Evolutionary conservation across 202 grass and related monocot species (phyloP).

Genomic region (Bolboschoenoplectus hybrid): DNA sequence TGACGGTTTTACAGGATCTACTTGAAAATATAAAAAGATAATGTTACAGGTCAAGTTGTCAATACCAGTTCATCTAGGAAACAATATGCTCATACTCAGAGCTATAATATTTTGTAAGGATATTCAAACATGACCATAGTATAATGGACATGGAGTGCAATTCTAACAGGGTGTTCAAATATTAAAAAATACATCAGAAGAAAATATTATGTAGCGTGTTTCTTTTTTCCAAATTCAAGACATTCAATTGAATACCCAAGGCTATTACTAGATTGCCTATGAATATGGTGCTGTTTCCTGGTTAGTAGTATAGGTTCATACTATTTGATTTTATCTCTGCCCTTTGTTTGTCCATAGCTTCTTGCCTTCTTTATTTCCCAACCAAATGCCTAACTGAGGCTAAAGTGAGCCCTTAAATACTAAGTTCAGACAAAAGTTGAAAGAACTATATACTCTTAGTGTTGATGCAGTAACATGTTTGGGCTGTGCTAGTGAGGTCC

Average conservation of each 20-base stretch:
- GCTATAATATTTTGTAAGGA: not conserved
- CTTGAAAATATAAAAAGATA: not conserved
- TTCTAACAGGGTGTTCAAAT: slow-evolving; percentile 1
- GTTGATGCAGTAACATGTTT: slow-evolving; percentile 1
- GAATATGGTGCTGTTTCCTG: not conserved
- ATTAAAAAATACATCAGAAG: not conserved
- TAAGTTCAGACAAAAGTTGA: not conserved
- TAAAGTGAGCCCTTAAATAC: not conserved
- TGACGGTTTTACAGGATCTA: not conserved
- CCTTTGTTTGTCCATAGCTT: not conserved
- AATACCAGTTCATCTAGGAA: slow-evolving; percentile 26
- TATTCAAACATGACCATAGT: not conserved
- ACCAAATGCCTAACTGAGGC: not conserved
- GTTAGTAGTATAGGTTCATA: not conserved
- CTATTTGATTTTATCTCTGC: not conserved
- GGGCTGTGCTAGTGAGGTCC: not conserved
- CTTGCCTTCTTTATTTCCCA: not conserved
- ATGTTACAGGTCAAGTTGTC: slow-evolving; percentile 6
- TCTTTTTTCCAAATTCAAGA: not conserved
- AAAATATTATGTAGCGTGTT: not conserved
- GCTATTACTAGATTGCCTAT: not conserved
- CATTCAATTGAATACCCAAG: not conserved
- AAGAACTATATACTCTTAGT: not conserved
- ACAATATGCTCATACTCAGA: not conserved
- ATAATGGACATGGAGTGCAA: not conserved